A percentile compares a stretch with the other conserved stretches of the same genome.
These are phyloP conservation scores for Liriodendron chinense DNA, from an alignment of 164 flowering plant genomes.

Conservation along the genomic window DNA sequence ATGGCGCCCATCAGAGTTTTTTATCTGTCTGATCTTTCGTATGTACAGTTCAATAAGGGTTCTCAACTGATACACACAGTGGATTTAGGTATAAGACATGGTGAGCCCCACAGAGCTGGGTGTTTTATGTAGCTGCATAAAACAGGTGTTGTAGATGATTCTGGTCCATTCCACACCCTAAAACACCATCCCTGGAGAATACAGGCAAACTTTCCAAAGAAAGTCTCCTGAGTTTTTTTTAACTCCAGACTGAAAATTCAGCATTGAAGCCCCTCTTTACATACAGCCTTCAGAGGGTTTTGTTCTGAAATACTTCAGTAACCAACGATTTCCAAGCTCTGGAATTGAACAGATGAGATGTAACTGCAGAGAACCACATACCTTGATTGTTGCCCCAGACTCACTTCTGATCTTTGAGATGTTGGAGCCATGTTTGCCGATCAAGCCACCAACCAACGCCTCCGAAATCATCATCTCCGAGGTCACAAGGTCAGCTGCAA, in stretches of 20 bases:
- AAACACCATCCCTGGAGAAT: too few relatives aligned
- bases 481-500: slow-evolving; percentile 82
- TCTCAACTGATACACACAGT: too few relatives aligned
- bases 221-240: background rate
- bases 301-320: background rate
- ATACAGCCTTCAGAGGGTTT: background rate
- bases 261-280: background rate
- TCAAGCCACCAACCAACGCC: slow-evolving; percentile 81
- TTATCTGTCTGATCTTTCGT: too few relatives aligned
- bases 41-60: too few relatives aligned
- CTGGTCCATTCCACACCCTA: too few relatives aligned
- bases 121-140: too few relatives aligned
- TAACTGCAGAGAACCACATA: slow-evolving; percentile 11
- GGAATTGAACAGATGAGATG: background rate
- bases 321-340: background rate
- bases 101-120: too few relatives aligned
- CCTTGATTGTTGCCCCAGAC: slow-evolving; percentile 87
- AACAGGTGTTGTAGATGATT: too few relatives aligned
- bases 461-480: slow-evolving; percentile 74
- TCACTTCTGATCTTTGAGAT: slow-evolving; percentile 74
- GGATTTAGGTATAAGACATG: too few relatives aligned
- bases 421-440: slow-evolving; percentile 77
- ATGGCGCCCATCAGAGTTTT: too few relatives aligned
- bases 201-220: background rate
- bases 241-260: background rate